phyloP scores from a whole-genome alignment of 164 flowering plant genomes.

The Annona cherimola region DNA sequence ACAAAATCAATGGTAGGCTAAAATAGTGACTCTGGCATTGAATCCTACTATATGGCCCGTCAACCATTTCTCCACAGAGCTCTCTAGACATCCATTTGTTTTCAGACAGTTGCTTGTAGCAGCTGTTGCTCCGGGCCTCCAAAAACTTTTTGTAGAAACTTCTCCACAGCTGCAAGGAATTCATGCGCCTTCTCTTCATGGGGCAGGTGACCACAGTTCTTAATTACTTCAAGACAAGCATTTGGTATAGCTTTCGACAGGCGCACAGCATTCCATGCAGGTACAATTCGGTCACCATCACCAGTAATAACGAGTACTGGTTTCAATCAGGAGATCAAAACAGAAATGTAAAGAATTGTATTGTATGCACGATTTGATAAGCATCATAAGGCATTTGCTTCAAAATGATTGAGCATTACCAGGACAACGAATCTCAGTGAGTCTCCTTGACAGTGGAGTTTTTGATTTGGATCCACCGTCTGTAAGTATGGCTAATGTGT shows the following conservation, averaged over 20 bases:
- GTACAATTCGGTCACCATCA: slow-evolving; percentile 77
- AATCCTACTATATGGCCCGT: no score
- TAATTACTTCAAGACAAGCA: slow-evolving; percentile 55
- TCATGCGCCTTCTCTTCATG: slow-evolving; percentile 84
- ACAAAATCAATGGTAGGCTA: no score
- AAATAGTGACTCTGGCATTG: no score
- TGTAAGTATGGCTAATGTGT: slow-evolving; percentile 54
- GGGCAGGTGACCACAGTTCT: slow-evolving; percentile 89
- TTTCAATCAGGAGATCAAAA: background rate
- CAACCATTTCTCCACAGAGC: background rate
- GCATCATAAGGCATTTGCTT: background rate
- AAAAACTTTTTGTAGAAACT: slow-evolving; percentile 45
- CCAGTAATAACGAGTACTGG: slow-evolving; percentile 85
- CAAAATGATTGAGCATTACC: slow-evolving; percentile 34
- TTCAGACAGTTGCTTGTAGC: slow-evolving; percentile 25
- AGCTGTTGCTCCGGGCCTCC: slow-evolving; percentile 30
- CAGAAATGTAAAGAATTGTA: background rate
- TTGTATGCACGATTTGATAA: background rate
- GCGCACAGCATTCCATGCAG: slow-evolving; percentile 81
- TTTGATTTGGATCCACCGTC: slow-evolving; percentile 43
- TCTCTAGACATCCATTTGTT: background rate
- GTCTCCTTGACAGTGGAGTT: slow-evolving; percentile 55
- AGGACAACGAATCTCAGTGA: slow-evolving; percentile 75
- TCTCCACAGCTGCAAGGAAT: slow-evolving; percentile 52
- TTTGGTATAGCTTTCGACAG: slow-evolving; percentile 69